Percentiles rank a stretch among this genome's conserved stretches.
phyloP scores from a whole-genome alignment of 257 asterid genomes.

The Nicotiana paniculata region DNA sequence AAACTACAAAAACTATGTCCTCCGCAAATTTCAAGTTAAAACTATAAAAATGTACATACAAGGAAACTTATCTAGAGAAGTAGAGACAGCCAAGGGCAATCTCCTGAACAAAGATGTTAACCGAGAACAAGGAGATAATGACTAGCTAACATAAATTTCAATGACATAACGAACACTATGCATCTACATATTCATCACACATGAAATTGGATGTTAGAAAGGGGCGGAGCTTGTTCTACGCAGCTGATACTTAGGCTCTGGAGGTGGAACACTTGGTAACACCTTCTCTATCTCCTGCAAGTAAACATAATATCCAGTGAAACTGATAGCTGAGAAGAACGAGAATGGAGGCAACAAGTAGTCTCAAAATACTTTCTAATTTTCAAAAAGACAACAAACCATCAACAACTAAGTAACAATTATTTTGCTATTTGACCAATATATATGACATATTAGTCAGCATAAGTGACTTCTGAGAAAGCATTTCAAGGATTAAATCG shows the following conservation, averaged over 20 bases:
- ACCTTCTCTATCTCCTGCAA: slow-evolving; percentile 35
- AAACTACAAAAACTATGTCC: slow-evolving; percentile 7
- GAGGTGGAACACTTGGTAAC: slow-evolving; percentile 26
- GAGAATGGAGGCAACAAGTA: background rate
- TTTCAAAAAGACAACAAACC: background rate
- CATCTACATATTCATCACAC: slow-evolving; percentile 14
- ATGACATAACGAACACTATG: slow-evolving; percentile 1
- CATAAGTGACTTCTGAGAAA: background rate
- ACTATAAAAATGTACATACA: slow-evolving; percentile 27
- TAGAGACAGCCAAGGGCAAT: background rate
- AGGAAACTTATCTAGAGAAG: background rate
- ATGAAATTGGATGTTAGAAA: slow-evolving; percentile 19
- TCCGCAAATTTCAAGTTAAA: slow-evolving; percentile 11
- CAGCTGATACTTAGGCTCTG: slow-evolving; percentile 43
- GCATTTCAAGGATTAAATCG: background rate
- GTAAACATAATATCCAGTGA: background rate
- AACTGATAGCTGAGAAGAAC: background rate
- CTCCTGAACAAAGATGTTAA: background rate
- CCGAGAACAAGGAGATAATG: background rate
- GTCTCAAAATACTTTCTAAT: background rate
- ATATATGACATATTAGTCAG: background rate
- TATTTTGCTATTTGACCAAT: background rate
- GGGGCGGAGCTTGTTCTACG: slow-evolving; percentile 40
- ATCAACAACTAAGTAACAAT: background rate
- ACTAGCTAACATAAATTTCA: slow-evolving; percentile 6